These are phyloP conservation scores for Achaetomiella virescens DNA, from an alignment of 495 filamentous ascomycete species.

Conservation along the genomic window DNA sequence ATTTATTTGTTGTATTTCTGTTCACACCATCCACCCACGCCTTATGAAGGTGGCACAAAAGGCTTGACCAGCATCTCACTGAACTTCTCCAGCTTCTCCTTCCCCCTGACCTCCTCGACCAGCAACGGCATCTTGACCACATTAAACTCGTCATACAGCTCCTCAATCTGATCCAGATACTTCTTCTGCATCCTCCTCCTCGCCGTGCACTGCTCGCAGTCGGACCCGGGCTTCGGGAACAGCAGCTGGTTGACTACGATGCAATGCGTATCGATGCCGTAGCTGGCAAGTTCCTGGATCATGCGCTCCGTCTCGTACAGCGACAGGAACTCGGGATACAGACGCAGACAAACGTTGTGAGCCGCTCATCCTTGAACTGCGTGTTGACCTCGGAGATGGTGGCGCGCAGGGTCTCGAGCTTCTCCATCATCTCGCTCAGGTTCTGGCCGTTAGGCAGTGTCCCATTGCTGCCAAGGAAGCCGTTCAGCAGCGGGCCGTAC, in stretches of 20 bases:
- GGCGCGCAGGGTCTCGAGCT: slow-evolving; percentile 85
- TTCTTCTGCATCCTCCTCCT: slow-evolving; percentile 99
- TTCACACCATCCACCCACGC: not conserved
- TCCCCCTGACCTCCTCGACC: slow-evolving; percentile 91
- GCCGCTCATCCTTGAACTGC: slow-evolving; percentile 93
- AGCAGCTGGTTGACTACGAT: slow-evolving; percentile 98
- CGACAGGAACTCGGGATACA: slow-evolving; percentile 95
- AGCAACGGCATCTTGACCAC: slow-evolving; percentile 96
- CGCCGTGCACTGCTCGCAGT: slow-evolving; percentile 93
- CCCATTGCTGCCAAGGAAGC: slow-evolving; percentile 78
- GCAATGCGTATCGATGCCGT: slow-evolving; percentile 90
- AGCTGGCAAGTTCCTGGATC: slow-evolving; percentile 95
- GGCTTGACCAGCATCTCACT: slow-evolving; percentile 88
- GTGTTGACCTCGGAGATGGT: slow-evolving; percentile 95
- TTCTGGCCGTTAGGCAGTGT: slow-evolving; percentile 80
- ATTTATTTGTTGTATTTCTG: not conserved
- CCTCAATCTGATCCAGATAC: slow-evolving; percentile 97
- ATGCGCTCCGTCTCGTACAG: slow-evolving; percentile 99
- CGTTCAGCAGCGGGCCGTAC: slow-evolving; percentile 94
- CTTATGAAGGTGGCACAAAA: slow-evolving; percentile 64
- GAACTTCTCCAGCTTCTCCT: slow-evolving; percentile 88
- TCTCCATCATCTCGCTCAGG: slow-evolving; percentile 83
- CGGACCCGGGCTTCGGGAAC: slow-evolving; percentile 79
- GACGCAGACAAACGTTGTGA: slow-evolving; percentile 97
- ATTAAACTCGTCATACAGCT: slow-evolving; percentile 98